Conservation (phyloP, 768 basidiomycete genomes). For the Pleurotus pulmonarius region DNA sequence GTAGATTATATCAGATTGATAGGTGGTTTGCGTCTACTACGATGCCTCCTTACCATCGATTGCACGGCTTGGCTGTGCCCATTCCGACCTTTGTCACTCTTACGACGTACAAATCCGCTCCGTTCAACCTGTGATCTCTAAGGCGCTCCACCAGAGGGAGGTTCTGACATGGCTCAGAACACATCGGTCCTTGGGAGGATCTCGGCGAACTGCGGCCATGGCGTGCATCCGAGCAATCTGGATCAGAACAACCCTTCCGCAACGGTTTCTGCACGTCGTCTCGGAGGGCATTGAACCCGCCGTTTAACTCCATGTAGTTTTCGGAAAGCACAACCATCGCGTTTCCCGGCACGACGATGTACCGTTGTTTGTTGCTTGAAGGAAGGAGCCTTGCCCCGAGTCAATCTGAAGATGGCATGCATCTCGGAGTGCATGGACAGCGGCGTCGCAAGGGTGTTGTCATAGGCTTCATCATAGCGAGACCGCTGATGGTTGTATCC, state of each 20-base stretch:
- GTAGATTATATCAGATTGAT: conserved; percentile 1
- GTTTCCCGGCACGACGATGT: too few species aligned
- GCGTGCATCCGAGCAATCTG: neutral
- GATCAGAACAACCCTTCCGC: neutral
- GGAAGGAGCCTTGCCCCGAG: conserved; percentile 45
- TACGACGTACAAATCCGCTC: conserved; percentile 53
- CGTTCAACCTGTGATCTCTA: conserved; percentile 36
- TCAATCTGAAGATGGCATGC: conserved; percentile 53
- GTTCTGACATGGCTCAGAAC: too few species aligned
- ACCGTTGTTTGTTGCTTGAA: conserved; percentile 38
- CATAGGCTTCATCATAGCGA: conserved; percentile 46
- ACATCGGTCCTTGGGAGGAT: neutral
- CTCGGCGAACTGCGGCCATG: neutral
- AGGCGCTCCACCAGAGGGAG: conserved; percentile 3
- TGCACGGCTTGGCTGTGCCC: conserved; percentile 50
- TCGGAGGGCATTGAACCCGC: conserved; percentile 1
- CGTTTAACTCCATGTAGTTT: neutral
- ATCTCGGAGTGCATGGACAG: conserved; percentile 55
- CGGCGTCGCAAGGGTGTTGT: conserved; percentile 33
- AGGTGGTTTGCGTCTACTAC: too few species aligned
- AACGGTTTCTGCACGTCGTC: conserved; percentile 1
- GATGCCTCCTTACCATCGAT: conserved; percentile 45
- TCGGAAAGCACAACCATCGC: neutral
- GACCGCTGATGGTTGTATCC: conserved; percentile 54
- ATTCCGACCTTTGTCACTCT: conserved; percentile 46